Evolutionary conservation across 2,329 filamentous ascomycete species (phyloP).

Genomic region (Pseudogymnoascus sp.): DNA sequence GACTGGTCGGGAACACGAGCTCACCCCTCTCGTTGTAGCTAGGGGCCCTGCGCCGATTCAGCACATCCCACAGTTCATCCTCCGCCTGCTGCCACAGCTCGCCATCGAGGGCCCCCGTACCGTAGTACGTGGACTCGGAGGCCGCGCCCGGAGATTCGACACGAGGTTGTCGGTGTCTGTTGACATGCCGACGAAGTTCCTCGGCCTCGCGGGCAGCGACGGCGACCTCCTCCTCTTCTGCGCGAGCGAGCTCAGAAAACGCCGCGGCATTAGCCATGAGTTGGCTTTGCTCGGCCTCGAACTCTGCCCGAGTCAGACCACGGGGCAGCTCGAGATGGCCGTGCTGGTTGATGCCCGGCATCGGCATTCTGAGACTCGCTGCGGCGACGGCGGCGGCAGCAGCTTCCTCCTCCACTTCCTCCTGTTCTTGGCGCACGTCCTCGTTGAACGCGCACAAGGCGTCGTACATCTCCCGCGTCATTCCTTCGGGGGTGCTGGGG

Average conservation of each 20-base stretch:
- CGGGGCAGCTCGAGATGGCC: conserved; percentile 1
- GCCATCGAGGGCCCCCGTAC: background rate
- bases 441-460: background rate
- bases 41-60: background rate
- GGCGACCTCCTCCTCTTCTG: background rate
- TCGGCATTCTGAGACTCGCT: background rate
- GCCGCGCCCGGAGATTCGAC: background rate
- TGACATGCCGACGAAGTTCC: background rate
- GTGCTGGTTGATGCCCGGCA: conserved; percentile 2
- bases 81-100: background rate
- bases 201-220: background rate
- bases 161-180: background rate
- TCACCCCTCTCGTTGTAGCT: background rate
- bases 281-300: background rate
- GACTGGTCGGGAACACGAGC: background rate
- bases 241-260: background rate
- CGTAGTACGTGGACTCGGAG: background rate
- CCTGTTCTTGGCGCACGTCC: conserved; percentile 7
- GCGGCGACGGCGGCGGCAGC: background rate
- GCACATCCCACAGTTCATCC: background rate
- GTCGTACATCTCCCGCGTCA: conserved; percentile 9
- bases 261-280: background rate
- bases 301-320: background rate
- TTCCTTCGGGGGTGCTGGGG: background rate
- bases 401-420: background rate